Percentiles rank a stretch among this genome's conserved stretches.
These are phyloP conservation scores for Backusella macrospora DNA, from an alignment of 192 early-diverging fungal genomes.

Conservation along the genomic window DNA sequence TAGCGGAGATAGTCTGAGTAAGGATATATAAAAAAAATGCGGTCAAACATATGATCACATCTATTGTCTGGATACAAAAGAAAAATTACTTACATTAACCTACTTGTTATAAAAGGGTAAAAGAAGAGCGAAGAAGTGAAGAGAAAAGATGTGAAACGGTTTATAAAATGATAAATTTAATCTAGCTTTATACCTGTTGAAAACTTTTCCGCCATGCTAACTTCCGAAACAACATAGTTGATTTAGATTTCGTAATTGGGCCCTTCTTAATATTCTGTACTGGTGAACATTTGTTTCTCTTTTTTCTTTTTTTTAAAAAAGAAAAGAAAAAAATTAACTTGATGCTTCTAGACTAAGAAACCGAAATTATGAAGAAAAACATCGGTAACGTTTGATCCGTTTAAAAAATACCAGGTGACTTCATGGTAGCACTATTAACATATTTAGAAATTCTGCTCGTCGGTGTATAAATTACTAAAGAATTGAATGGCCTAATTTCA, in stretches of 20 bases:
- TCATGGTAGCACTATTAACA: not conserved
- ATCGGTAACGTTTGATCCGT: not conserved
- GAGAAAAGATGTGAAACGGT: not conserved
- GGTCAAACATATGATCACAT: not conserved
- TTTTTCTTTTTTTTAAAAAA: not conserved
- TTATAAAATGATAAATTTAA: not conserved
- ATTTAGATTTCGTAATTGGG: not conserved
- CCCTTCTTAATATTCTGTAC: not conserved
- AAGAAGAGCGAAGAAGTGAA: not conserved
- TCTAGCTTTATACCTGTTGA: not conserved
- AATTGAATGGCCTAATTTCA: not conserved
- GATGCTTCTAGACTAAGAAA: not conserved
- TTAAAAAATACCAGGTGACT: not conserved
- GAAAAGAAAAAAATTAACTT: not conserved
- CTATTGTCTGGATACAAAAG: not conserved
- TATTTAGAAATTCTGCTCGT: not conserved
- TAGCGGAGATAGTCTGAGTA: not conserved
- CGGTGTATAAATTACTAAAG: not conserved
- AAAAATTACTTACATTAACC: not conserved
- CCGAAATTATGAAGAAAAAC: not conserved
- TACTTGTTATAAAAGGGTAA: not conserved
- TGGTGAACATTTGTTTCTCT: not conserved
- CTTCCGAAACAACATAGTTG: conserved; percentile 5
- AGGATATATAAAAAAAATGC: not conserved
- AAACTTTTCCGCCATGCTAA: not conserved